Evolutionary conservation across 2,329 filamentous ascomycete genomes (phyloP).

Genomic region (Geosmithia putterillii): DNA sequence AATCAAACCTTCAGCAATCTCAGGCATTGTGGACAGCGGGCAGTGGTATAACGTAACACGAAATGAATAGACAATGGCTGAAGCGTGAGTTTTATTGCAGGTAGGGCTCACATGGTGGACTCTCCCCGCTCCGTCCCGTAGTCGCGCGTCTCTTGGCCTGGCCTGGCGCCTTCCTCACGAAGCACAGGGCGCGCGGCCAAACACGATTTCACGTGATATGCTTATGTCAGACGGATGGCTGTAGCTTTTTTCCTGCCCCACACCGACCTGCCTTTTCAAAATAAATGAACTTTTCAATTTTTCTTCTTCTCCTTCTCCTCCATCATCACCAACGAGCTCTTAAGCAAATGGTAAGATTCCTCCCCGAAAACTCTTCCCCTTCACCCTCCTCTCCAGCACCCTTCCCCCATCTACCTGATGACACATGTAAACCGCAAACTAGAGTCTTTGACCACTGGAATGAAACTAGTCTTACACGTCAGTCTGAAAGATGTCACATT

Average conservation of each 20-base stretch:
- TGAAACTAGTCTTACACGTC: slow-evolving; percentile 87
- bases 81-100: not conserved
- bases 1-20: slow-evolving; percentile 45
- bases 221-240: slow-evolving; percentile 9
- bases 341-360: slow-evolving; percentile 8
- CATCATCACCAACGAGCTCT: slow-evolving; percentile 7
- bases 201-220: slow-evolving; percentile 18
- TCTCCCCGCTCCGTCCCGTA: not conserved
- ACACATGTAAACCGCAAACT: slow-evolving; percentile 81
- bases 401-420: slow-evolving; percentile 48
- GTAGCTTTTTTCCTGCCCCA: slow-evolving; percentile 5
- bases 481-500: slow-evolving; percentile 58
- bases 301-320: slow-evolving; percentile 9
- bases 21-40: slow-evolving; percentile 34
- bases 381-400: slow-evolving; percentile 4
- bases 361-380: slow-evolving; percentile 4
- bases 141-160: not conserved
- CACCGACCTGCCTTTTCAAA: slow-evolving; percentile 7
- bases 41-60: not conserved
- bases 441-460: slow-evolving; percentile 91
- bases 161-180: not conserved
- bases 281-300: slow-evolving; percentile 9
- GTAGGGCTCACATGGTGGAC: not conserved
- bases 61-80: not conserved
- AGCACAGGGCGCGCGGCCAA: slow-evolving; percentile 1